Percentiles rank a stretch among this genome's conserved stretches.
Evolutionary conservation across 1,284 basidiomycete genomes (phyloP).

Genomic region (Kwoniella shivajii): DNA sequence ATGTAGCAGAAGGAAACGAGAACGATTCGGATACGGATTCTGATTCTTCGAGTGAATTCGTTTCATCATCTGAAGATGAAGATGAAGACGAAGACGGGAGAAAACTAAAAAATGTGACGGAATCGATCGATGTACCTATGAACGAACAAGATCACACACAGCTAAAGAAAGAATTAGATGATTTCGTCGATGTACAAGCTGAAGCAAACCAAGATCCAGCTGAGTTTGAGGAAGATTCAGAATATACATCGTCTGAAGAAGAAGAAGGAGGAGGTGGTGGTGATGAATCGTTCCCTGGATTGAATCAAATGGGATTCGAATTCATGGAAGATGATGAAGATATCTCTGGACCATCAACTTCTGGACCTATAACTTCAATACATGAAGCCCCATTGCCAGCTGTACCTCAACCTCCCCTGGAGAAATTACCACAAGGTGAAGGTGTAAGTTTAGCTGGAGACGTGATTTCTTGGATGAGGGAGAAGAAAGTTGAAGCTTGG

Average conservation of each 20-base stretch:
- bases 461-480: constrained; percentile 54
- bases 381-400: constrained; percentile 52
- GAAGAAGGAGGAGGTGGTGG: constrained; percentile 22
- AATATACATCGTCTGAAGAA: too few species aligned
- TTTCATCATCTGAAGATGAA: constrained; percentile 33
- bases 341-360: constrained; percentile 18
- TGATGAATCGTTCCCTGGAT: constrained; percentile 6
- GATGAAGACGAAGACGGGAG: constrained; percentile 19
- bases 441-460: constrained; percentile 51
- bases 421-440: constrained; percentile 42
- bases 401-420: constrained; percentile 46
- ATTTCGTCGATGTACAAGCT: constrained; percentile 14
- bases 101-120: neutral
- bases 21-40: neutral
- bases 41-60: constrained; percentile 37
- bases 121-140: constrained; percentile 27
- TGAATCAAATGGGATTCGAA: constrained; percentile 12
- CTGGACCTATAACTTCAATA: constrained; percentile 41
- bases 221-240: constrained; percentile 13
- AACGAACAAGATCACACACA: constrained; percentile 27
- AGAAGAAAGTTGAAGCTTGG: constrained; percentile 46
- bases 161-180: constrained; percentile 33
- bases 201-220: constrained; percentile 1
- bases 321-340: constrained; percentile 35
- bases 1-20: neutral